Conservation (phyloP, 176 grass and related monocot species). For the Aegilops umbellulata region DNA sequence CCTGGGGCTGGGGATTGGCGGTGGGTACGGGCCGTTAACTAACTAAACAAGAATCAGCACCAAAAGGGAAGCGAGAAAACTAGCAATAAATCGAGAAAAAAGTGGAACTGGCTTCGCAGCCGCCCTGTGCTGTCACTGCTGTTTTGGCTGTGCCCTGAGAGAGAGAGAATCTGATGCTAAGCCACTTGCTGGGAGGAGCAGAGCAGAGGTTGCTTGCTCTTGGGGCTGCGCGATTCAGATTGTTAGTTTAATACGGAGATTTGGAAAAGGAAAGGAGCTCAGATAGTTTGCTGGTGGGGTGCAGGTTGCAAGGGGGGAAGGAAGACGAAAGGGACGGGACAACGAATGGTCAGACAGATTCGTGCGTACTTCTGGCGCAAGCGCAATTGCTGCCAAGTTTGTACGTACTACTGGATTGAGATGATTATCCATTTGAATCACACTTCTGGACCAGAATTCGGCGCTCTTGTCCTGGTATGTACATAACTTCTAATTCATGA, state of each 20-base stretch:
- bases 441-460: too few relatives aligned
- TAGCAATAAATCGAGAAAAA: slow-evolving; percentile 18
- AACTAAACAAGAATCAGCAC: slow-evolving; percentile 13
- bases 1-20: slow-evolving; percentile 4
- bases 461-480: too few relatives aligned
- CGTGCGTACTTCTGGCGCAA: neutral
- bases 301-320: neutral
- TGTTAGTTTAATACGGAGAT: slow-evolving; percentile 17
- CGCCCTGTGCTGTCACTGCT: slow-evolving; percentile 21
- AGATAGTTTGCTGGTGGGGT: slow-evolving; percentile 5
- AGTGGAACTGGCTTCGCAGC: neutral
- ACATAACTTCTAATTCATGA: too few relatives aligned
- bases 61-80: slow-evolving; percentile 22
- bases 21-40: slow-evolving; percentile 20
- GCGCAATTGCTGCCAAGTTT: too few relatives aligned
- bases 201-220: slow-evolving; percentile 9
- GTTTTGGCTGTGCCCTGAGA: neutral
- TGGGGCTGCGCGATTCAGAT: neutral
- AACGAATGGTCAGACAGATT: slow-evolving; percentile 5
- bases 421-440: too few relatives aligned
- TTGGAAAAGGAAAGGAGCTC: neutral
- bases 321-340: neutral
- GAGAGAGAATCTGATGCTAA: slow-evolving; percentile 16
- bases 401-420: too few relatives aligned
- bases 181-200: neutral